Base-by-base conservation (phyloP, 2,329 filamentous ascomycete species). In the Phoma sp. region DNA sequence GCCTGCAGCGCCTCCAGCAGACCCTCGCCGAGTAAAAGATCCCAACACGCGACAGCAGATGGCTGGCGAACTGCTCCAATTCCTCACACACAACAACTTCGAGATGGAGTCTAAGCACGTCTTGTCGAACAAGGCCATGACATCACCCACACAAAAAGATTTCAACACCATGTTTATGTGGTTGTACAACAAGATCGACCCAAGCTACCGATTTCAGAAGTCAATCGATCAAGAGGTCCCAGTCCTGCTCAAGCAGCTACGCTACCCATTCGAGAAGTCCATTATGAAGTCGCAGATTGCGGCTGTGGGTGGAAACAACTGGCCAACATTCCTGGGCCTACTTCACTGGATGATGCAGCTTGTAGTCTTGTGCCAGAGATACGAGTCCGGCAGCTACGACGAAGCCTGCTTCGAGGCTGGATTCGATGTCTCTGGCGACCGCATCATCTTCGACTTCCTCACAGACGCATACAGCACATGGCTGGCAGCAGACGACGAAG, bases 281-380 rank as follows among this genome's bases (percentile, higher is more conserved):
- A 98, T 99, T 66, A 96, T 92, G 48, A 99, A 98, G 76, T 96
- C 92, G 46, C 92, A 96, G 71, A 92, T 99, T 53, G 87, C 92
- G 0, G 95, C 96, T 2, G 95, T 98, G 0, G 95, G 95, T 61
- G 93, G 93, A 2, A 92, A 96, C 76, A 98, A 98, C 72, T 99
- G 95, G 95, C 90, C 90, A 58, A 95, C 92, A 0, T 98, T 99
- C 68, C 80, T 99, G 11, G 95, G 93, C 0, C 80, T 99, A 73
- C 81, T 99, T 43, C 93, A 99, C 77, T 99, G 95, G 95, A 93
- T 99, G 87, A 96, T 99, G 93, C 93, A 98, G 75, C 81, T 99
- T 45, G 91, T 92, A 4, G 88, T 93, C 64, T 96, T 98, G 88
- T 85, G 98, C 69, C 93, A 98, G 58, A 85, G 90, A 18, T 98